Conservation (phyloP, 371 early-diverging fungal genomes). For the Mortierella sp. region DNA sequence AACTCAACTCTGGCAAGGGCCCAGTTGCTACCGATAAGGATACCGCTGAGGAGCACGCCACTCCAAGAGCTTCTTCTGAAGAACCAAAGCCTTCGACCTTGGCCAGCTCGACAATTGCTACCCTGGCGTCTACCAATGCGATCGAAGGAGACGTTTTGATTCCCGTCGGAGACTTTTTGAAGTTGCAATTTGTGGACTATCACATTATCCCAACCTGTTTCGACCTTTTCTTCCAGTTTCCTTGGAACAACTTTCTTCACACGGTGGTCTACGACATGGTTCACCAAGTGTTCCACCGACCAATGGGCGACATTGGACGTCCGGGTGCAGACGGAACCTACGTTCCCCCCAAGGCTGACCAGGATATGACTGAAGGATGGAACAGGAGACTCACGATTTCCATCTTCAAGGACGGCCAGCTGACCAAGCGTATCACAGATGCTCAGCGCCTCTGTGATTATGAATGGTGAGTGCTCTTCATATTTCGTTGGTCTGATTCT, state of each 20-base stretch:
- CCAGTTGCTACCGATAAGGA: not conserved
- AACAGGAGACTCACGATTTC: slow-evolving; percentile 45
- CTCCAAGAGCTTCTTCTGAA: slow-evolving; percentile 25
- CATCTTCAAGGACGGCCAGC: slow-evolving; percentile 84
- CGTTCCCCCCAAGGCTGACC: slow-evolving; percentile 45
- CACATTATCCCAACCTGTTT: slow-evolving; percentile 71
- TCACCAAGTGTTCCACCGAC: slow-evolving; percentile 93
- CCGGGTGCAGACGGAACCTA: slow-evolving; percentile 45
- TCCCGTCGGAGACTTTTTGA: slow-evolving; percentile 78
- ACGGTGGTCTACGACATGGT: slow-evolving; percentile 96
- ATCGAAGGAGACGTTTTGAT: slow-evolving; percentile 46
- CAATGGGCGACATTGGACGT: slow-evolving; percentile 68
- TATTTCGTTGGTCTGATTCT: not conserved
- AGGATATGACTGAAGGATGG: slow-evolving; percentile 52
- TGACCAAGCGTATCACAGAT: slow-evolving; percentile 82
- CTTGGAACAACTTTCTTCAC: slow-evolving; percentile 96
- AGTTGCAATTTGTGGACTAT: slow-evolving; percentile 74
- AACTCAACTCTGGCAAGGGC: not conserved
- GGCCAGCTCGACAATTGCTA: slow-evolving; percentile 29
- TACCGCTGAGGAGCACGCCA: slow-evolving; percentile 11
- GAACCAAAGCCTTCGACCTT: slow-evolving; percentile 17
- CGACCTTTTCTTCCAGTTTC: slow-evolving; percentile 89
- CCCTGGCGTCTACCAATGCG: slow-evolving; percentile 19
- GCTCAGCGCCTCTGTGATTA: slow-evolving; percentile 82
- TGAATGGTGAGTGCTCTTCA: slow-evolving; percentile 60